Evolutionary conservation across 805 yeast genomes (phyloP), one percentile per base, ranked within the genome.

Genomic region (Maudiozyma serrabonitensis): DNA sequence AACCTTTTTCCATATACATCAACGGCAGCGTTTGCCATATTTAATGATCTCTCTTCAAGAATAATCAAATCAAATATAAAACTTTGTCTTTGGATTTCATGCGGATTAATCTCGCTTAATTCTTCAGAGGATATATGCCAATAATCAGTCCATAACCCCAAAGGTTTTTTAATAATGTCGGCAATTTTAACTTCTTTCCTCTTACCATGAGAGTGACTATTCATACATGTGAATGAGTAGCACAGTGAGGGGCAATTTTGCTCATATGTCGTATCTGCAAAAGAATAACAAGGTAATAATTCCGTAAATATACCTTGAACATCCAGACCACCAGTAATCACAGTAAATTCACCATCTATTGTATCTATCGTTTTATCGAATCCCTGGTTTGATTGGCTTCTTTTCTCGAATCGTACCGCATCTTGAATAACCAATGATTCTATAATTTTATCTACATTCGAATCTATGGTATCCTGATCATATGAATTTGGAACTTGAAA

Each of bases 61-160:
- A 80, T 72, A 28, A 87, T 78, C 45, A 87, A 68, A 60, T 87
- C 95, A 65, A 84, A 88, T 4, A 86, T 75, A 50, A 82, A 80
- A 49, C 87, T 82, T 61, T 87, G 95, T 37, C 80, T 73, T 57
- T 79, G 79, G n/a, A 80, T 71, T 48, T 79, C 78, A 11, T 66
- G 63, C 11, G 74, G 74, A 47, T 75, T 80, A 7, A 78, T 67
- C n/a, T 70, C 74, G 19, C 71, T 62, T 26, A 81, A 59, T 45
- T 80, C 83, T 23, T 76, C 79, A 2, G 74, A 72, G 0, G 82
- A 71, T 13, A 82, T 55, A 45, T 77, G 73, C 88, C 87, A 82
- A 56, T 80, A 82, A 9, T 78, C 72, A 0, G 80, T 78, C 88
- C 88, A 82, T 51, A 80, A 80, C 1, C 72, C 72, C 5, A 73